A percentile compares a stretch with the other conserved stretches of the same genome.
These are phyloP conservation scores for Naumovozyma baii DNA, from an alignment of 805 yeast species.

Conservation along the genomic window DNA sequence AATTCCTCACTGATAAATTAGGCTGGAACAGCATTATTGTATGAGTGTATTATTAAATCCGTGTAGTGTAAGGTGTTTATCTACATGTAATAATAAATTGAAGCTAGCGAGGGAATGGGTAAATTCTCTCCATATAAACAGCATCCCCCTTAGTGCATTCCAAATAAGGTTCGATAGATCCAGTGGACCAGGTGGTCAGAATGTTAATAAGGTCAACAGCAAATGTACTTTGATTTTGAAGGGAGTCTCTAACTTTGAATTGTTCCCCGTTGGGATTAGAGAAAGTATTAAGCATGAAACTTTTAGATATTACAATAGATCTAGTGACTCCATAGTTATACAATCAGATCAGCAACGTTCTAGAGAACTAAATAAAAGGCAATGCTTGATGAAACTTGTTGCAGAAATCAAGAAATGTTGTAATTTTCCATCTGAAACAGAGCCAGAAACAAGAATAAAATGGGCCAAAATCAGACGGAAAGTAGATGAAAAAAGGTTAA, in stretches of 20 bases:
- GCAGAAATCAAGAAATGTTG: conserved; percentile 40
- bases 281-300: conserved; percentile 30
- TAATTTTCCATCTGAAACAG: conserved; percentile 39
- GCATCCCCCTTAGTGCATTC: conserved; percentile 19
- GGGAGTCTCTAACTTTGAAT: conserved; percentile 38
- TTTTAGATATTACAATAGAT: conserved; percentile 46
- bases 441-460: conserved; percentile 36
- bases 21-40: too few species aligned
- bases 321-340: conserved; percentile 44
- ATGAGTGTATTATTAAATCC: too few species aligned
- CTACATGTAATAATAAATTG: not conserved
- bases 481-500: conserved; percentile 31
- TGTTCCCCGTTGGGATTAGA: conserved; percentile 52
- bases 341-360: conserved; percentile 53
- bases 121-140: conserved; percentile 34
- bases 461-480: conserved; percentile 38
- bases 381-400: conserved; percentile 53
- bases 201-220: conserved; percentile 61
- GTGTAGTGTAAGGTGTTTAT: not conserved
- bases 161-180: conserved; percentile 36
- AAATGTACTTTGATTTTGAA: conserved; percentile 50
- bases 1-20: too few species aligned
- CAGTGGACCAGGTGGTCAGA: conserved; percentile 84
- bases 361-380: conserved; percentile 45
- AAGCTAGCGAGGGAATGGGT: conserved; percentile 27